Conservation (phyloP, 2,329 filamentous ascomycete genomes). For the Cladosporium sp. region DNA sequence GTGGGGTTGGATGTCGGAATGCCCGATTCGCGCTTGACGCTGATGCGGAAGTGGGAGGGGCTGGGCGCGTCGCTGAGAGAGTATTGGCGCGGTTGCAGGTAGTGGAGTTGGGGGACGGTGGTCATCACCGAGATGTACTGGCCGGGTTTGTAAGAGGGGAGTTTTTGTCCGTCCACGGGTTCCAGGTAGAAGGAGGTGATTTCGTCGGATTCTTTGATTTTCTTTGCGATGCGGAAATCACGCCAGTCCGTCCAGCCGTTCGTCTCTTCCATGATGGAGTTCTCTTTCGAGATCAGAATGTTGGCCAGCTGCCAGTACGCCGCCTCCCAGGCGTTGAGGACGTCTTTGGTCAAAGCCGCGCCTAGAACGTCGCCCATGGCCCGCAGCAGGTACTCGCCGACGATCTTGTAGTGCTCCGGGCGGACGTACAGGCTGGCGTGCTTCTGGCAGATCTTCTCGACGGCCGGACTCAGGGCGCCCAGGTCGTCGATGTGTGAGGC, state of each 20-base stretch:
- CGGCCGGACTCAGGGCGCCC: slow-evolving; percentile 50
- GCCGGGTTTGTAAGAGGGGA: slow-evolving; percentile 64
- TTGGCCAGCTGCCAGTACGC: slow-evolving; percentile 71
- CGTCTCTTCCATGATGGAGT: slow-evolving; percentile 57
- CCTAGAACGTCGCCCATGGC: slow-evolving; percentile 66
- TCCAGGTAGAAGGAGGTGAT: slow-evolving; percentile 68
- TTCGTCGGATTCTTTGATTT: slow-evolving; percentile 62
- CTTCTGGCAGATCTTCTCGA: slow-evolving; percentile 72
- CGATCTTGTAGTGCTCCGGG: slow-evolving; percentile 66
- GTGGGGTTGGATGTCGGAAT: slow-evolving; percentile 43
- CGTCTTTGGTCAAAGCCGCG: slow-evolving; percentile 60
- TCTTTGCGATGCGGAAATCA: slow-evolving; percentile 61
- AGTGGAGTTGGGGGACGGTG: slow-evolving; percentile 55
- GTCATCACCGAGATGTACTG: slow-evolving; percentile 67
- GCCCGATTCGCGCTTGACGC: slow-evolving; percentile 63
- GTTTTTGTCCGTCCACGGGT: slow-evolving; percentile 56
- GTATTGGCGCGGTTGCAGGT: slow-evolving; percentile 67
- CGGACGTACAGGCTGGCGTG: slow-evolving; percentile 67
- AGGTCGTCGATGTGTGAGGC: slow-evolving; percentile 69
- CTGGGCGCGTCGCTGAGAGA: slow-evolving; percentile 64
- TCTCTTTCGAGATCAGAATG: slow-evolving; percentile 66
- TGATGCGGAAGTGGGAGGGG: slow-evolving; percentile 63
- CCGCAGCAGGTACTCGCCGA: slow-evolving; percentile 64
- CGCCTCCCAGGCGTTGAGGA: slow-evolving; percentile 63
- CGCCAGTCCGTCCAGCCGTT: slow-evolving; percentile 65